Percentiles rank a stretch among this genome's conserved stretches.
Conservation (phyloP, 2,329 filamentous ascomycete genomes). For the Ceratocystiopsis minuta region DNA sequence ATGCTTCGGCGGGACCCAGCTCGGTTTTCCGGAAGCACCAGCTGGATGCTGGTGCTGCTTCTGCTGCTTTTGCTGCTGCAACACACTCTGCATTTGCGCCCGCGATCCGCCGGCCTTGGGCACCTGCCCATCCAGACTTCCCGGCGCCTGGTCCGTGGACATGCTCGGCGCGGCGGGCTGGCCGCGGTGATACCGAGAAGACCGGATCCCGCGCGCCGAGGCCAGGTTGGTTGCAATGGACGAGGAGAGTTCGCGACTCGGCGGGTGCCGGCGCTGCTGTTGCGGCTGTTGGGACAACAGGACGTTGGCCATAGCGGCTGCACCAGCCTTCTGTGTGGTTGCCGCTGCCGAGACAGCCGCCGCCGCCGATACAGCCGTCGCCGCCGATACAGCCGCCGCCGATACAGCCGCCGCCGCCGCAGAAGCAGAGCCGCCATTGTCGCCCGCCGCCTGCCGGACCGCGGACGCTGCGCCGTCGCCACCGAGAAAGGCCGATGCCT, state of each 20-base stretch:
- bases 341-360: too few species aligned
- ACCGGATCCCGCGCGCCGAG: constrained; percentile 61
- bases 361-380: too few species aligned
- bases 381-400: constrained; percentile 12
- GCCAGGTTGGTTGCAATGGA: constrained; percentile 82
- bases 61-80: constrained; percentile 23
- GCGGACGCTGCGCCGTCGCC: not conserved
- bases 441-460: constrained; percentile 13
- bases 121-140: constrained; percentile 40
- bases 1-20: constrained; percentile 23
- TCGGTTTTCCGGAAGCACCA: constrained; percentile 27
- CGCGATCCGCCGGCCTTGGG: constrained; percentile 30
- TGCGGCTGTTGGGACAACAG: not conserved
- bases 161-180: constrained; percentile 55
- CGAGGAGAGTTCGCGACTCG: constrained; percentile 52
- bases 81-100: constrained; percentile 37
- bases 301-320: constrained; percentile 5
- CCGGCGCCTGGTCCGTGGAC: constrained; percentile 55
- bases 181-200: constrained; percentile 27
- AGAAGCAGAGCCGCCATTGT: not conserved
- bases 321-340: constrained; percentile 2
- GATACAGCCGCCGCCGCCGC: constrained; percentile 6
- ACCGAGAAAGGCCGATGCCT: not conserved
- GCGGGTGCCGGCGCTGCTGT: constrained; percentile 26
- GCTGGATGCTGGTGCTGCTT: too few species aligned